Conservation (phyloP, 306 rosid genomes). For the Trifolium fragiferum region DNA sequence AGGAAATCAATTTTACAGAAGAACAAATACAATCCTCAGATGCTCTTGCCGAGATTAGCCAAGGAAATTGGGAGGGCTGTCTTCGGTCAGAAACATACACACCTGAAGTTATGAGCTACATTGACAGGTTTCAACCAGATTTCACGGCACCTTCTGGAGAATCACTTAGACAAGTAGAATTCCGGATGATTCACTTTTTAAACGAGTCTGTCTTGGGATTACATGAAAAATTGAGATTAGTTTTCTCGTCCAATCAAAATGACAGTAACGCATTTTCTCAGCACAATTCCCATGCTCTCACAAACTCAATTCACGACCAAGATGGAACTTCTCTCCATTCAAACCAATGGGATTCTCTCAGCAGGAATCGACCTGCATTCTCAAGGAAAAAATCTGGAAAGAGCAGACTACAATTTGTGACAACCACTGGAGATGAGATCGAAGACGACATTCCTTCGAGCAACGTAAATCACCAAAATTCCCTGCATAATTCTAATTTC, state of each 20-base stretch:
- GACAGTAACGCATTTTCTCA: constrained; percentile 65
- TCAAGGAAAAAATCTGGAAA: constrained; percentile 87
- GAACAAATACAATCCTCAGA: constrained; percentile 83
- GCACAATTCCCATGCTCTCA: constrained; percentile 62
- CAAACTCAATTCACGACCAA: constrained; percentile 72
- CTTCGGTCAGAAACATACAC: constrained; percentile 85
- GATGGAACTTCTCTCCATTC: constrained; percentile 65
- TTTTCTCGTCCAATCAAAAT: constrained; percentile 59
- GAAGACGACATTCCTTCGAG: constrained; percentile 77
- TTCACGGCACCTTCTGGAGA: constrained; percentile 93
- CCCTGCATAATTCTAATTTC: constrained; percentile 62
- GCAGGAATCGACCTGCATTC: constrained; percentile 73
- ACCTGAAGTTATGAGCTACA: constrained; percentile 67
- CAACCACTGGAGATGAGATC: constrained; percentile 73
- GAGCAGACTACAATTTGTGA: constrained; percentile 89
- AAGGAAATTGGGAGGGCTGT: constrained; percentile 98
- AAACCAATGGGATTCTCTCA: constrained; percentile 69
- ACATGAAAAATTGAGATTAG: constrained; percentile 77
- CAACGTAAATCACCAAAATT: constrained; percentile 62
- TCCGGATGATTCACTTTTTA: constrained; percentile 80
- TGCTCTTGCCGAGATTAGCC: constrained; percentile 87
- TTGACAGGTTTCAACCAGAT: constrained; percentile 88
- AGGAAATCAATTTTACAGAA: constrained; percentile 77
- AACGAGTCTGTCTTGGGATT: constrained; percentile 73
- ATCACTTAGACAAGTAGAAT: constrained; percentile 92